Evolutionary conservation across 2,329 filamentous ascomycete genomes (phyloP), one percentile per base, ranked within the genome.

Genomic region (Biscogniauxia marginata): DNA sequence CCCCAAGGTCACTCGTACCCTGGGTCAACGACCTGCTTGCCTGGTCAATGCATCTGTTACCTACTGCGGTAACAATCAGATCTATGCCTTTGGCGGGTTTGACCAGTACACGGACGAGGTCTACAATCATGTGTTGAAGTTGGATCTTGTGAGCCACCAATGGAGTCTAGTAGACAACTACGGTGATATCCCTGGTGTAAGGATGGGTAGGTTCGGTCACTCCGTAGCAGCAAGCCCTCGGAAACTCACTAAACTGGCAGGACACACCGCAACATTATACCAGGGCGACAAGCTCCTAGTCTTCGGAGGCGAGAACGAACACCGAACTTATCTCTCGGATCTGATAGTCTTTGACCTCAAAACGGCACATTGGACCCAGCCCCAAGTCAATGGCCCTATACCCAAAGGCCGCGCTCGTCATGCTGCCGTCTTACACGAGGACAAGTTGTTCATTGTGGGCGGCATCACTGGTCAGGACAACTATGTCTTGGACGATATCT

Each of bases 71-170:
- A 95, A 96, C 75, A 95, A 98, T 72, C 87, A 95, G 74, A 98
- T 99, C 66, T 98, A 96, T 74, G 95, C 93, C 9, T 99, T 99
- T 78, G 95, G 95, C 46, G 95, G 95, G 18, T 99, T 99, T 70
- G 95, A 99, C 71, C 93, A 98, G 74, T 98, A 96, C 71, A 99
- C 95, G 0, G 95, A 99, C 72, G 95, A 99, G 78, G 90, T 99
- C 18, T 99, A 99, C 76, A 99, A 99, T 70, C 95, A 99, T 76
- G 95, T 99, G 45, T 80, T 99, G 61, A 88, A 86, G 66, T 78
- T 99, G 51, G 93, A 99, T 72, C 82, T 99, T 61, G 82, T 88
- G 59, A 93, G 88, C 60, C 87, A 95, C 65, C 91, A 95, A 72
- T 99, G 95, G 95, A 95, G 86, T 63, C 79, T 99, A 50, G 93